phyloP scores from a whole-genome alignment of 176 grass and related monocot genomes.

The Leersia perrieri region DNA sequence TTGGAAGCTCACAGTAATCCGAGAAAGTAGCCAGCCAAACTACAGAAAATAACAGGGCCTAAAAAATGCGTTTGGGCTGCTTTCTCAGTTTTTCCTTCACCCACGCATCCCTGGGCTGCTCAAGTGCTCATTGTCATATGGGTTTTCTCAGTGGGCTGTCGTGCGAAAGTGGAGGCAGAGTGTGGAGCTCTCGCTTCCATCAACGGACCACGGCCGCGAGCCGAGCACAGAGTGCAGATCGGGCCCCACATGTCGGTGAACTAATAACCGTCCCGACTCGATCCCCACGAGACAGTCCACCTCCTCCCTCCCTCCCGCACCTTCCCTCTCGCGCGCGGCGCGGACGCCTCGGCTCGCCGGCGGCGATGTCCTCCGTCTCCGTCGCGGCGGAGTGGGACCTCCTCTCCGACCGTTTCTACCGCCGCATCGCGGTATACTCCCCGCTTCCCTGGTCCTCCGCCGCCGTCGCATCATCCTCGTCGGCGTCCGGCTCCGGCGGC shows the following conservation, averaged over 20 bases:
- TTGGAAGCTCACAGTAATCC: too few species aligned
- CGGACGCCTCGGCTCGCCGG: conserved; percentile 27
- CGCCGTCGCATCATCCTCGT: conserved; percentile 13
- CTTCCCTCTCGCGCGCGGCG: conserved; percentile 14
- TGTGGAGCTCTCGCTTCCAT: not conserved
- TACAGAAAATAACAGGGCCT: too few species aligned
- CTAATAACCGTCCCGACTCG: not conserved
- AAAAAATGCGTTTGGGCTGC: too few species aligned
- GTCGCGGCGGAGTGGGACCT: conserved; percentile 97
- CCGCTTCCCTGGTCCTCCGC: conserved; percentile 48
- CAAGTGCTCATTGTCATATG: not conserved
- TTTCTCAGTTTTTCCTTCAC: too few species aligned
- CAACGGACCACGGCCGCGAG: too few species aligned
- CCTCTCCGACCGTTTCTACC: conserved; percentile 87
- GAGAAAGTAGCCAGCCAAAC: too few species aligned
- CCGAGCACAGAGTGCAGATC: too few species aligned
- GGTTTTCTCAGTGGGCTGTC: not conserved
- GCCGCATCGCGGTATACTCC: conserved; percentile 52
- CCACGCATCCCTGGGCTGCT: too few species aligned
- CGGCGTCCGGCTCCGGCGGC: conserved; percentile 49
- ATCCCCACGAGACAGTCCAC: not conserved
- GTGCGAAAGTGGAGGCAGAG: too few species aligned
- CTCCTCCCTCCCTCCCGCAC: not conserved
- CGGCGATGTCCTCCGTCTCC: conserved; percentile 72
- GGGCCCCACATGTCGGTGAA: conserved; percentile 3